Evolutionary conservation across 2,329 filamentous ascomycete genomes (phyloP).

Genomic region (Diplodia scrobiculata): DNA sequence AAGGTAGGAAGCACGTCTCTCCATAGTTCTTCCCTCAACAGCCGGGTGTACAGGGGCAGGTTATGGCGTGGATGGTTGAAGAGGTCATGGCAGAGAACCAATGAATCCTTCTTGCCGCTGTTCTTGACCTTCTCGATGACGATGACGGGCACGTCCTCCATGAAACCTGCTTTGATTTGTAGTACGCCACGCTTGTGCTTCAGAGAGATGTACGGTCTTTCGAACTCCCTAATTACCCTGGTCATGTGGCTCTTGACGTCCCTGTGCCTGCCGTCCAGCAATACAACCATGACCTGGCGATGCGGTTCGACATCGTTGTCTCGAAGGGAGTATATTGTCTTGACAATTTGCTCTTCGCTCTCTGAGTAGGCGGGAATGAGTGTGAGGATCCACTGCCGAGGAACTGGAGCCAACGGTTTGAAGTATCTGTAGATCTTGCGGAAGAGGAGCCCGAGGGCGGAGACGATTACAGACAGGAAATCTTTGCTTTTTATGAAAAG

Average conservation of each 20-base stretch:
- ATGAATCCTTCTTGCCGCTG: slow-evolving; percentile 34
- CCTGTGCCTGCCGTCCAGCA: slow-evolving; percentile 33
- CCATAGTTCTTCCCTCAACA: slow-evolving; percentile 33
- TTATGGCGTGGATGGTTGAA: slow-evolving; percentile 34
- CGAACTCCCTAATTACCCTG: slow-evolving; percentile 31
- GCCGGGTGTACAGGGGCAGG: slow-evolving; percentile 30
- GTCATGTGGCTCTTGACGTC: slow-evolving; percentile 34
- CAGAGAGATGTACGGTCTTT: slow-evolving; percentile 32
- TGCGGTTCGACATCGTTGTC: slow-evolving; percentile 34
- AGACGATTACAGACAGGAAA: slow-evolving; percentile 32
- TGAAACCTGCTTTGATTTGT: slow-evolving; percentile 34
- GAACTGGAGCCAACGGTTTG: slow-evolving; percentile 29
- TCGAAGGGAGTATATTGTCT: slow-evolving; percentile 33
- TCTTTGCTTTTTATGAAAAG: slow-evolving; percentile 36
- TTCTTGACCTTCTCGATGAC: slow-evolving; percentile 35
- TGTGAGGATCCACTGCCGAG: slow-evolving; percentile 34
- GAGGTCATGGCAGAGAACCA: slow-evolving; percentile 34
- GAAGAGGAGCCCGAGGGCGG: slow-evolving; percentile 27
- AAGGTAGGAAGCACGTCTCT: slow-evolving; percentile 31
- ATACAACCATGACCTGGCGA: slow-evolving; percentile 34
- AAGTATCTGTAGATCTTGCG: slow-evolving; percentile 28
- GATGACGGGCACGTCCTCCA: slow-evolving; percentile 35
- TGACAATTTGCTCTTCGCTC: slow-evolving; percentile 35
- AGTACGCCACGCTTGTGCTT: slow-evolving; percentile 33
- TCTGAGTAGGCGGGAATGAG: slow-evolving; percentile 35